These are phyloP conservation scores for Brassica napus DNA, from an alignment of 345 rosid species.

Conservation along the genomic window DNA sequence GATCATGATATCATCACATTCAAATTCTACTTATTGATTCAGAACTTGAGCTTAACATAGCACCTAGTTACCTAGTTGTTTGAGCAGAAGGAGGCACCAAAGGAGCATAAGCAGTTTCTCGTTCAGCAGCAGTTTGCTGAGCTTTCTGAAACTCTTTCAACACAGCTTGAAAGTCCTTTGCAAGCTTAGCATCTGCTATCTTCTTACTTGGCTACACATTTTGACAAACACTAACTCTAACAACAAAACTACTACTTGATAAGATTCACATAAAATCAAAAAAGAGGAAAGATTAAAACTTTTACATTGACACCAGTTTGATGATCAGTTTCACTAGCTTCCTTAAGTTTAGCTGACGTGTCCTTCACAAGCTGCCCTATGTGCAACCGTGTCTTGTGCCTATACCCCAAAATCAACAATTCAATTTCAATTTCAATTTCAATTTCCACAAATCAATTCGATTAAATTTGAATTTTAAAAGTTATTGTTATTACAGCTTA, in stretches of 20 bases:
- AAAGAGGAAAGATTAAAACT: conserved; percentile 12
- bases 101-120: conserved; percentile 80
- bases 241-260: background rate
- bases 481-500: conserved; percentile 55
- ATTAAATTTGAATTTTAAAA: background rate
- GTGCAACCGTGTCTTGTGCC: conserved; percentile 86
- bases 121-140: conserved; percentile 87
- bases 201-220: conserved; percentile 76
- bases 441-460: background rate
- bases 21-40: background rate
- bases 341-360: conserved; percentile 89
- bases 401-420: conserved; percentile 27
- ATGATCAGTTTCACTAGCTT: conserved; percentile 90
- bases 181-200: conserved; percentile 96
- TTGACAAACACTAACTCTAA: background rate
- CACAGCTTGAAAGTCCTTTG: conserved; percentile 95
- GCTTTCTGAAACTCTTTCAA: conserved; percentile 98
- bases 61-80: conserved; percentile 31
- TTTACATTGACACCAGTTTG: conserved; percentile 61
- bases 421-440: too few relatives aligned
- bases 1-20: background rate
- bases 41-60: background rate
- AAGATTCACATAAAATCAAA: background rate
- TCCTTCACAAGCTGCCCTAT: conserved; percentile 94
- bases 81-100: conserved; percentile 45